These are phyloP conservation scores for Dichomitus squalens DNA, from an alignment of 1,284 basidiomycete genomes.

Conservation along the genomic window DNA sequence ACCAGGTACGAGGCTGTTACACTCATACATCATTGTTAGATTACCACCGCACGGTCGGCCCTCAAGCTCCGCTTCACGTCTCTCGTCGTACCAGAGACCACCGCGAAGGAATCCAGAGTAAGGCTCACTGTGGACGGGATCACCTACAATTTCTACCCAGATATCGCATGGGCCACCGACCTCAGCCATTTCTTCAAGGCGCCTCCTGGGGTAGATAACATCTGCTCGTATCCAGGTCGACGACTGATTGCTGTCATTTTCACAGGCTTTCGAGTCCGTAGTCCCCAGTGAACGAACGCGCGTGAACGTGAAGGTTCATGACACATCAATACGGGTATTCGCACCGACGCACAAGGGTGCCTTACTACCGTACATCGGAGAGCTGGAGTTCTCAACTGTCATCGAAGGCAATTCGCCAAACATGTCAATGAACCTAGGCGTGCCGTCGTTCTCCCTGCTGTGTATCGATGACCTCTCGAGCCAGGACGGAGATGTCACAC, in stretches of 20 bases:
- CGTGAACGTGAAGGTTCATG: conserved; percentile 65
- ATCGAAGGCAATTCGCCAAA: conserved; percentile 69
- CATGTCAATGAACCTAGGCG: conserved; percentile 50
- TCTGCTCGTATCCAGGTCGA: not conserved
- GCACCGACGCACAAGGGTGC: conserved; percentile 66
- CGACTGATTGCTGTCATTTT: not conserved
- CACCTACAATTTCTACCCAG: conserved; percentile 64
- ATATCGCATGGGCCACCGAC: conserved; percentile 68
- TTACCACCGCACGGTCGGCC: conserved; percentile 49
- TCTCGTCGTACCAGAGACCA: conserved; percentile 61
- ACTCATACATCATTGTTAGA: conserved; percentile 34
- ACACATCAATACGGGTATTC: conserved; percentile 69
- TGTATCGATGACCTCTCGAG: conserved; percentile 64
- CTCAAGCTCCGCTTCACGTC: conserved; percentile 74
- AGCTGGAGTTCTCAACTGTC: conserved; percentile 69
- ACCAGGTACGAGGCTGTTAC: not conserved
- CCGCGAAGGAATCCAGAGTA: conserved; percentile 80
- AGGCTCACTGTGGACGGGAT: conserved; percentile 68
- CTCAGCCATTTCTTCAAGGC: conserved; percentile 74
- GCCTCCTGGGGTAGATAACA: conserved; percentile 79
- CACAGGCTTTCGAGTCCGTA: conserved; percentile 88
- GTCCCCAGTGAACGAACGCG: conserved; percentile 88
- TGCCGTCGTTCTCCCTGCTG: conserved; percentile 52
- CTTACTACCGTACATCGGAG: conserved; percentile 66
- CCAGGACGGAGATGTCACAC: conserved; percentile 24